Evolutionary conservation across 371 early-diverging fungal genomes (phyloP), one percentile per base, ranked within the genome.

Genomic region (Mortierella sp.): DNA sequence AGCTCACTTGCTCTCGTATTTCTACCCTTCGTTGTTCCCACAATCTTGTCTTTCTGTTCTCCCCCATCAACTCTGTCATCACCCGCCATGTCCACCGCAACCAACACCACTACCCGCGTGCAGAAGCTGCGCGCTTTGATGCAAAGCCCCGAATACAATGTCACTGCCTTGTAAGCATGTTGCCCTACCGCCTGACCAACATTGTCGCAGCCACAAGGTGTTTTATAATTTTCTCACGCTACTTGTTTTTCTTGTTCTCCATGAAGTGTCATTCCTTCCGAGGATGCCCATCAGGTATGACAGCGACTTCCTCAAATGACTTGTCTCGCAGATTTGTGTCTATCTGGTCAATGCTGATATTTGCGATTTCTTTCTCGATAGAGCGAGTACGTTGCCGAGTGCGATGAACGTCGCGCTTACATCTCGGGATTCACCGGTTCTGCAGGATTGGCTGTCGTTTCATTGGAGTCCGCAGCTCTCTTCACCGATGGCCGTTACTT

Each of bases 401-500:
- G 94, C 75, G 99, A 99, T 81, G 91, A 90, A 64, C 94, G 99
- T 57, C 93, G 99, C n/a, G 89, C 88, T 26, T 97, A 91, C 90
- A 97, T 99, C 79, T 95, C 96, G 2, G 98, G 98, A 32, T 99
- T 99, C 83, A 96, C 95, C 66, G 99, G 99, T 16, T 98, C 98
- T 14, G 98, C 99, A 45, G 99, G 95, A 24, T 88, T 90, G 62
- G 96, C 96, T 5, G 88, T 98, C 52, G 92, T 96, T 26, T 90
- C 94, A 14, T 58, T 77, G 26, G 88, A 90, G 24, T 70, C 88
- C 30, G 95, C 95, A 28, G 93, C 93, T 12, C 87, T 99, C 61
- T 98, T 97, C 87, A 99, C 99, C 12, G 99, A 99, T 84, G 98
- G 98, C 4, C 89, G 99, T 58, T 99, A 99, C 90, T 99, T 96